Base-by-base conservation (phyloP, 139 green algal species). In the Pleodorina starrii region DNA sequence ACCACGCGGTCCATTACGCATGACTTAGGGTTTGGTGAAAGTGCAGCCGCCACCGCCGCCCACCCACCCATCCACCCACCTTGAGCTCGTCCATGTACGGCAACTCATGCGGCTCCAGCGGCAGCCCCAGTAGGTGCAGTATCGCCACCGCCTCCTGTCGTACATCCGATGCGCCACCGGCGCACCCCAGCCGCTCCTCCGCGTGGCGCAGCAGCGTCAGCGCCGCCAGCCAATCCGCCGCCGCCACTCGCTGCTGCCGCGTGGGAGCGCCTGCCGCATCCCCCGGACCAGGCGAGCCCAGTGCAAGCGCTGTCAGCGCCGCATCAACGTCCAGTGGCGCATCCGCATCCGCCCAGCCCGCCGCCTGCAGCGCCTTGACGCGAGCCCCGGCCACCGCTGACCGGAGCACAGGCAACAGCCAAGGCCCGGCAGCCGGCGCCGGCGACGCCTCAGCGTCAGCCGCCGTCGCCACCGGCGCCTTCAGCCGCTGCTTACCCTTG, bases 181-280 rank as follows among this genome's bases (percentile, higher is more conserved):
- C 27, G 59, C 79, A 86, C 42, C 80, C 80, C 42, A 87, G 60
- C 42, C 42, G 60, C 80, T 77, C 80, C 57, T 87, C 80, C 42
- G 29, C 80, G 5, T 35, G 36, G 0, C 60, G 60, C 43, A 77
- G 29, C 57, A 87, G 42, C 80, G 60, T 23, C 80, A 59, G 27
- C 80, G 80, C 80, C 82, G 82, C 82, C 82, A 88, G 44, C 82
- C 63, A 88, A 11, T 88, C 82, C 44, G 82, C 44, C 68, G 82
- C 82, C 80, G 80, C 80, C 57, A 38, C 42, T 14, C 60, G 60
- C 79, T 51, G 32, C 79, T 27, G 57, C 54, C 81, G 25, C 21
- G 9, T 66, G 54, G 54, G 21, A 25, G 54, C 60, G 40, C n/a
- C 48, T n/a, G 2, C 27, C 32, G 43, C 14, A 43, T 19, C 42